Conservation (phyloP, 345 rosid genomes). For the Aquilaria yunnanensis region DNA sequence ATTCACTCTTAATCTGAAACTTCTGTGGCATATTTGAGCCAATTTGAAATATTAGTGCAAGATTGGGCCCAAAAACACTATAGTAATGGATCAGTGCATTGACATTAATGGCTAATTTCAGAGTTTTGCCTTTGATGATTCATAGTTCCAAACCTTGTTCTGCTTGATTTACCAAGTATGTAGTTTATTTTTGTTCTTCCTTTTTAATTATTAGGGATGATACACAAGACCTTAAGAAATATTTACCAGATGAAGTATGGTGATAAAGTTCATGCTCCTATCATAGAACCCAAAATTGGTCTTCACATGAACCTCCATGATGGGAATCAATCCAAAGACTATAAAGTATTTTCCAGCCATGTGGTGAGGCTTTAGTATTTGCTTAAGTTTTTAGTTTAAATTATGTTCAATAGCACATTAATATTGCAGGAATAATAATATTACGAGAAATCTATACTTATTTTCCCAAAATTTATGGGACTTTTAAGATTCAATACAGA, state of each 20-base stretch:
- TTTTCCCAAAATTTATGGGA: constrained; percentile 34
- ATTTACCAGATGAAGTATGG: constrained; percentile 91
- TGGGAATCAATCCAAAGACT: constrained; percentile 75
- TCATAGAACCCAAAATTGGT: constrained; percentile 86
- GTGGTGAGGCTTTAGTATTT: constrained; percentile 36
- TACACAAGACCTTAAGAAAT: constrained; percentile 87
- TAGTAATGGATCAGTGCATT: too few relatives aligned
- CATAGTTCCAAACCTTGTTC: neutral
- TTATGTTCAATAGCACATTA: neutral
- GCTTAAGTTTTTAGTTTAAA: constrained; percentile 6
- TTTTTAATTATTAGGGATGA: constrained; percentile 27
- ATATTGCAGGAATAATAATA: too few relatives aligned
- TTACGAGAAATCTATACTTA: constrained; percentile 1
- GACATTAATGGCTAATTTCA: too few relatives aligned
- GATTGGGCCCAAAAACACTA: too few relatives aligned
- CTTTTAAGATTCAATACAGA: constrained; percentile 73
- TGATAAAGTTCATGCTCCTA: constrained; percentile 63
- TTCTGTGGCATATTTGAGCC: too few relatives aligned
- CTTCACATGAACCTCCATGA: constrained; percentile 72
- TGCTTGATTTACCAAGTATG: too few relatives aligned
- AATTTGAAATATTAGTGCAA: too few relatives aligned
- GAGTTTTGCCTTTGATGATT: too few relatives aligned
- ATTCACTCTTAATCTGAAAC: too few relatives aligned
- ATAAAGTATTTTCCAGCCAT: constrained; percentile 74
- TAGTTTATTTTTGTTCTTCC: neutral